These are phyloP conservation scores for Lichtheimia ramosa DNA, from an alignment of 371 early-diverging fungal genomes.

Conservation along the genomic window DNA sequence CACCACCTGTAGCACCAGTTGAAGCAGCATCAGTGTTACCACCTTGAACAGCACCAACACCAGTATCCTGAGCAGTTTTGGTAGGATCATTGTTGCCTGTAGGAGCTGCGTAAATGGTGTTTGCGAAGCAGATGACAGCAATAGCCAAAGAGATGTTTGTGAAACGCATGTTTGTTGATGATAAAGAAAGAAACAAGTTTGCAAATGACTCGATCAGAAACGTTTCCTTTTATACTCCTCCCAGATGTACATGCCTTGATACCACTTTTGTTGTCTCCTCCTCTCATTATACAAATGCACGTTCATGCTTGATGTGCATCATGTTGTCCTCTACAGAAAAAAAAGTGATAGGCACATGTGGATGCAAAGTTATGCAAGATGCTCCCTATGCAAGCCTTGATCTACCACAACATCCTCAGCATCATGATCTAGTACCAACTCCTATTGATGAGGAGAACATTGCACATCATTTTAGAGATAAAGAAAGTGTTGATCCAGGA, in stretches of 20 bases:
- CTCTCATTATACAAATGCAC: neutral
- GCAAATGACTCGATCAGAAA: neutral
- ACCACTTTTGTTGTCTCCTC: neutral
- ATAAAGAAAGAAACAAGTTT: neutral
- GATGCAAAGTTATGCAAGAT: too few relatives aligned
- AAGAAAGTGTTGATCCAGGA: too few relatives aligned
- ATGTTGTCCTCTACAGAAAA: neutral
- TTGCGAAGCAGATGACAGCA: conserved; percentile 10
- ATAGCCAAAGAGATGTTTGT: conserved; percentile 10
- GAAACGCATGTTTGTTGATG: conserved; percentile 9
- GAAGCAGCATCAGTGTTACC: too few relatives aligned
- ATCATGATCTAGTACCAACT: too few relatives aligned
- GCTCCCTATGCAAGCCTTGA: too few relatives aligned
- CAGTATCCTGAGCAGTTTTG: neutral
- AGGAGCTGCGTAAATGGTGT: conserved; percentile 12
- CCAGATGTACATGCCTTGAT: neutral
- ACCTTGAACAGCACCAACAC: neutral
- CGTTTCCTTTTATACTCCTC: neutral
- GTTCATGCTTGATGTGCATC: neutral
- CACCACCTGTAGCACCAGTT: too few relatives aligned
- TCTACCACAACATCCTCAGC: too few relatives aligned
- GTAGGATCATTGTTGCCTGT: neutral
- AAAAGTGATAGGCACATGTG: neutral
- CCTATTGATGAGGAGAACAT: too few relatives aligned
- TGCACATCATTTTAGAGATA: too few relatives aligned